Base-by-base conservation (phyloP, 108 stramenopile genomes). In the Nannochloropsis gaditana region DNA sequence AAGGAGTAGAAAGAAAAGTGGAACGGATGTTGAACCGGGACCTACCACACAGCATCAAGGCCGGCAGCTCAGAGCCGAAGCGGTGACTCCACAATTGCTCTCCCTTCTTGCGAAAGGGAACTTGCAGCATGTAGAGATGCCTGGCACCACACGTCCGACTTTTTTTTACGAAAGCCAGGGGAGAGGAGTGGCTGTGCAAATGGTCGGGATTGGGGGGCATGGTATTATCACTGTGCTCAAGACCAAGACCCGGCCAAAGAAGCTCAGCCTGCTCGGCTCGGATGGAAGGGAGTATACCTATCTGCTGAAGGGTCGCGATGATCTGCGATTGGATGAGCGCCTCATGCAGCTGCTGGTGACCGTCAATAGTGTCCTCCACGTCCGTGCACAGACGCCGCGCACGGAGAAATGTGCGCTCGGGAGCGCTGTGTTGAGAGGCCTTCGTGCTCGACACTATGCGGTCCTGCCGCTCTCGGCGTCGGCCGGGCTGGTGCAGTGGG, bases 401-500 rank as follows among this genome's bases (percentile, higher is more conserved):
- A 73, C 59, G 15, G 59, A 15, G 3, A n/a, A 15, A n/a, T 3
- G 19, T 73, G 59, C 59, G 8, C 21, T 9, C 11, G 21, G 21
- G 5, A 6, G 21, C 11, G 21, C 21, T 21, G 80, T 41, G 5
- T 2, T 41, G 19, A 42, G 80, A n/a, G 80, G 80, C 11, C 80
- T 81, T 21, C 80, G 80, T 3, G 80, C 80, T n/a, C 80, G 80
- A 11, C 21, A 21, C 80, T 81, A 81, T 41, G 80, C 80, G 5
- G 80, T 81, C 5, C 11, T 81, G 80, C 80, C 80, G 41, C 80
- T 81, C 21, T 42, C 21, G 41, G 41, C 21, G 5, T 42, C 41
- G 41, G 80, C 80, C 5, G 80, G 80, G 80, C 31, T 81, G 80
- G 41, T 81, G 0, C 80, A 81, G 80, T 81, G 80, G 80, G 80